Conservation (phyloP, 176 grass and related monocot species). For the Hsuehochloa calcarea region DNA sequence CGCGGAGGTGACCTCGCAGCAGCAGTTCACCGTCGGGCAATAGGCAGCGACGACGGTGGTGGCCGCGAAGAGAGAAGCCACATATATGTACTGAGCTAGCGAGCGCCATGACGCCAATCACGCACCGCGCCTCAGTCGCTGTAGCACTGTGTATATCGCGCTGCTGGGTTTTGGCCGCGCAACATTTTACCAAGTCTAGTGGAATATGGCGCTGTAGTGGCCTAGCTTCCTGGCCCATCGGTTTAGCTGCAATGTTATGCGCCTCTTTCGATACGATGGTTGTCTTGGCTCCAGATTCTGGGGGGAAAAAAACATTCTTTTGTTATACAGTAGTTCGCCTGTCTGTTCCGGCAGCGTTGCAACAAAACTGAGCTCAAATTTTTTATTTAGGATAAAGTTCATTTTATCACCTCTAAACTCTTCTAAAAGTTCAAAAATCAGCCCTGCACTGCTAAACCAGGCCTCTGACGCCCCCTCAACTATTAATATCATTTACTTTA, state of each 20-base stretch:
- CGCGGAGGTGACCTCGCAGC: constrained; percentile 40
- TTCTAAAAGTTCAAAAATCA: no score
- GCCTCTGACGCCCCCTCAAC: no score
- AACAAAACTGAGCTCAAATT: no score
- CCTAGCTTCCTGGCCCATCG: neutral
- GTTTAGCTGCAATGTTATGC: neutral
- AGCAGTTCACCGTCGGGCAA: neutral
- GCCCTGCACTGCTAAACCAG: no score
- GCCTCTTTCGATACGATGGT: neutral
- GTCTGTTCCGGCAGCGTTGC: neutral
- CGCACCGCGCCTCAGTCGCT: neutral
- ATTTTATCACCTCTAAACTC: no score
- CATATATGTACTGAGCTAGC: neutral
- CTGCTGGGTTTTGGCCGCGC: neutral
- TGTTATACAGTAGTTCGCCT: neutral
- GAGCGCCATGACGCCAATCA: neutral
- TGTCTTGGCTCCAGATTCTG: neutral
- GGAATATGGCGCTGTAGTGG: neutral
- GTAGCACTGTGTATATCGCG: neutral
- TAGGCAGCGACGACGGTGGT: neutral
- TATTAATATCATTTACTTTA: no score
- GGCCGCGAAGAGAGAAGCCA: neutral
- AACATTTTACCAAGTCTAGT: neutral
- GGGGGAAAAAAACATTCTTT: neutral
- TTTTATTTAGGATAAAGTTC: no score